Base-by-base conservation (phyloP, 129 eudicot species). In the Erigeron canadensis region DNA sequence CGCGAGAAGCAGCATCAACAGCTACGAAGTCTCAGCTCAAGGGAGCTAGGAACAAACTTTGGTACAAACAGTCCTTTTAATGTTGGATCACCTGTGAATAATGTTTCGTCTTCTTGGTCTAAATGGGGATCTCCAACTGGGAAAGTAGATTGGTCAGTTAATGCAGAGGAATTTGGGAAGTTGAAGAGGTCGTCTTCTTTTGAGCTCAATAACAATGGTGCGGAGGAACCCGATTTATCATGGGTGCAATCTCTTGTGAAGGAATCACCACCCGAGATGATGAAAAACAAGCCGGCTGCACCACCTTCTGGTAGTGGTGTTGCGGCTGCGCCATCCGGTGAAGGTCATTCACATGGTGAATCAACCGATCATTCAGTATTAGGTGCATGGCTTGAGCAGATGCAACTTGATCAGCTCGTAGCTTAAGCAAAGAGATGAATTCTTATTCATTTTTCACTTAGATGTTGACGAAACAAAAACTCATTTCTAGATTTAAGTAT, bases 221-320 rank as follows among this genome's bases (percentile, higher is more conserved):
- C 84, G 7, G 95, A 89, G 43, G 98, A 89, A 79, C 98, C 98
- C 7, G 98, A 93, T 56, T 64, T 93, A 11, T 93, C 98, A 11
- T 89, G 98, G 98, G 98, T 93, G 51, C 98, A 87, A 72, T 87
- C 96, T 9, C 89, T 93, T 69, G 96, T 89, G 65, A 93, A 89
- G 72, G 98, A 93, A 83, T 85, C 98, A 54, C 94, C 96, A 76
- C 87, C 91, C 18, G 96, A 89, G 86, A 87, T 85, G 88, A 85
- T 85, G 87, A 89, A 73, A 71, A 87, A 87, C 74, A 90, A 84
- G 81, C 22, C 67, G 68, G 83, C 86, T 45, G 84, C 81, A 44
- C 69, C 89, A 53, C 61, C 56, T 63, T 42, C 80, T 23, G 66
- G 43, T 43, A 48, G 57, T 34, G 81, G 81, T 41, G 76, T 75